These are phyloP conservation scores for Castanea sativa DNA, from an alignment of 306 rosid species.

Conservation along the genomic window DNA sequence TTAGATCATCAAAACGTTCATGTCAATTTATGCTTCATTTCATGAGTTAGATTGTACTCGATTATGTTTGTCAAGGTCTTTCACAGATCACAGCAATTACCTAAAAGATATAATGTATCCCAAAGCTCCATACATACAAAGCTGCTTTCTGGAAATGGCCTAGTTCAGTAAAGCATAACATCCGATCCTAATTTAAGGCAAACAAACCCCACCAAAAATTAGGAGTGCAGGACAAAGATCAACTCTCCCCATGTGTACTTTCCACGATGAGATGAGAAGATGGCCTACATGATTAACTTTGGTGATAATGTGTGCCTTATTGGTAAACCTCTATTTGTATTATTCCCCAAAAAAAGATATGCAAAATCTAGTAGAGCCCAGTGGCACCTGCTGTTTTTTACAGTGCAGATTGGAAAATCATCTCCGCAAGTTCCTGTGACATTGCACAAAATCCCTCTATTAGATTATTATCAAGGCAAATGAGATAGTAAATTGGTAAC, in stretches of 20 bases:
- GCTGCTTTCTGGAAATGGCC: background rate
- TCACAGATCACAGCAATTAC: background rate
- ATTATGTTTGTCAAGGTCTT: background rate
- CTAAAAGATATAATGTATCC: background rate
- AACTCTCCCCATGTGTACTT: background rate
- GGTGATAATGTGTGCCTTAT: background rate
- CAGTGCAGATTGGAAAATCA: constrained; percentile 76
- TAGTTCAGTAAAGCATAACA: background rate
- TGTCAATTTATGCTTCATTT: background rate
- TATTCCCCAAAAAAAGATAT: constrained; percentile 12
- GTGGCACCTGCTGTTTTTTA: constrained; percentile 30
- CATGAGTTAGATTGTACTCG: background rate
- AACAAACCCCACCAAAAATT: no score
- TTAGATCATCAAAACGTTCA: background rate
- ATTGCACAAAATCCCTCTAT: constrained; percentile 6
- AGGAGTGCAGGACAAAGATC: background rate
- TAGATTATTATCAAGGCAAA: background rate
- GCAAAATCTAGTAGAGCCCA: background rate
- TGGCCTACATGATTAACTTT: background rate
- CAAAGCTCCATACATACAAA: background rate
- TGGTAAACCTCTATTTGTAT: background rate
- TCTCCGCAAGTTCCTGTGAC: constrained; percentile 96
- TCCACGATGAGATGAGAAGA: background rate
- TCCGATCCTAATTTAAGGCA: no score
- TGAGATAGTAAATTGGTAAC: background rate